Percentiles rank a stretch among this genome's conserved stretches.
These are phyloP conservation scores for Pichia terricola DNA, from an alignment of 1,139 yeast genomes.

Conservation along the genomic window DNA sequence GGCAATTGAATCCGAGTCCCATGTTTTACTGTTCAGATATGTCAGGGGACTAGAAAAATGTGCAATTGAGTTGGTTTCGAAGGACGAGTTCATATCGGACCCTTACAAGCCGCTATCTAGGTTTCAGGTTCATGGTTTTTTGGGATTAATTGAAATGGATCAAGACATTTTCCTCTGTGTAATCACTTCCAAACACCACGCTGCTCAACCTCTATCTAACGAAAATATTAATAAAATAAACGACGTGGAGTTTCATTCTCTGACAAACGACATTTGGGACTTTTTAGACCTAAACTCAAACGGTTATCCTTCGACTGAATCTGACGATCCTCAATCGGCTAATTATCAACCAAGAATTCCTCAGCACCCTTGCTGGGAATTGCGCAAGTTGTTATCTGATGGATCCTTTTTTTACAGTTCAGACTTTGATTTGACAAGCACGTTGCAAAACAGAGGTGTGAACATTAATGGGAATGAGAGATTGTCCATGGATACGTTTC, in stretches of 20 bases:
- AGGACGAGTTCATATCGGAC: constrained; percentile 27
- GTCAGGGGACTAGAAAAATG: constrained; percentile 31
- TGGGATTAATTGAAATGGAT: constrained; percentile 70
- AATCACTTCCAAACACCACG: constrained; percentile 64
- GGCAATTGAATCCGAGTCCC: constrained; percentile 42
- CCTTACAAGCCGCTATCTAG: constrained; percentile 38
- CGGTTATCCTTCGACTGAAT: constrained; percentile 44
- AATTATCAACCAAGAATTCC: constrained; percentile 23
- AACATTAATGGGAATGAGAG: constrained; percentile 24
- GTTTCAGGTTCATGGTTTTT: constrained; percentile 58
- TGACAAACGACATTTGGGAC: constrained; percentile 73
- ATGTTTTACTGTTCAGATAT: constrained; percentile 41
- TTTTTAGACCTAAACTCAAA: constrained; percentile 52
- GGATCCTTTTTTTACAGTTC: constrained; percentile 91
- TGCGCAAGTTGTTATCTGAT: constrained; percentile 67
- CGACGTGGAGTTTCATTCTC: constrained; percentile 77
- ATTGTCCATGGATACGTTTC: constrained; percentile 47
- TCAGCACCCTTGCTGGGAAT: constrained; percentile 78
- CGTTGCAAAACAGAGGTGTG: constrained; percentile 66
- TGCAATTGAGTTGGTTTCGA: constrained; percentile 43
- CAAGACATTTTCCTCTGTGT: constrained; percentile 66
- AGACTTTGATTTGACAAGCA: constrained; percentile 82
- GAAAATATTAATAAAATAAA: constrained; percentile 75
- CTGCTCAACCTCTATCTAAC: constrained; percentile 75
- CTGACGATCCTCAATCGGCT: constrained; percentile 16